Evolutionary conservation across 805 yeast species (phyloP), one percentile per base, ranked within the genome.

Genomic region (Kazachstania psychrophila): DNA sequence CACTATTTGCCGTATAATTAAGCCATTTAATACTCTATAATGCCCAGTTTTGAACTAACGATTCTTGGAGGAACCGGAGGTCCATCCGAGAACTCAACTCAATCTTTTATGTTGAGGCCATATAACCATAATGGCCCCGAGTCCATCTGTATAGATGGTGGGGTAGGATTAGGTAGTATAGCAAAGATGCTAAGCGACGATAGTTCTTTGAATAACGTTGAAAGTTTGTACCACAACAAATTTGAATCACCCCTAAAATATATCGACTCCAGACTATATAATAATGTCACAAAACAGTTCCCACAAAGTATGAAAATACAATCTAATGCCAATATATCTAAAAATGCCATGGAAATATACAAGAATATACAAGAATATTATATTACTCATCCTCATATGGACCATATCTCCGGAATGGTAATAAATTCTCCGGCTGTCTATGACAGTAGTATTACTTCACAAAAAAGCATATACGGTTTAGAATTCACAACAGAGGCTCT

Each of bases 51-150:
- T 51, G 83, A 79, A 42, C 47, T 82, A 14, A 74, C 81, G 1
- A 71, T 79, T 18, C 60, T 82, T 43, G 96, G 96, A 6, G 72
- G 83, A 17, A 72, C 84, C 2, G 96, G 96, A 6, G 96, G 96
- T 2, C 95, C 95, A 0, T 52, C 77, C 10, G 92, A 83, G 23
- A 72, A 77, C 6, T 62, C 68, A 13, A 83, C 81, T 3, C 84
- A 89, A 44, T 68, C 84, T 2, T 71, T 77, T 41, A 60, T 87
- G 36, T 46, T 87, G 14, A 81, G 83, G 49, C 77, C 86, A 0
- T 49, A 68, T 5, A 41, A 45, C 9, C 31, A 52, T 11, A 40
- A 49, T 3, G 37, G 54, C 8, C 35, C 51, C 28, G 60, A 67
- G 17, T 47, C 80, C 6, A 41, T 85, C 2, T 72, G 79, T 31